A percentile compares a stretch with the other conserved stretches of the same genome.
Evolutionary conservation across 176 grass and related monocot species (phyloP).

Genomic region (Carex cristatella): DNA sequence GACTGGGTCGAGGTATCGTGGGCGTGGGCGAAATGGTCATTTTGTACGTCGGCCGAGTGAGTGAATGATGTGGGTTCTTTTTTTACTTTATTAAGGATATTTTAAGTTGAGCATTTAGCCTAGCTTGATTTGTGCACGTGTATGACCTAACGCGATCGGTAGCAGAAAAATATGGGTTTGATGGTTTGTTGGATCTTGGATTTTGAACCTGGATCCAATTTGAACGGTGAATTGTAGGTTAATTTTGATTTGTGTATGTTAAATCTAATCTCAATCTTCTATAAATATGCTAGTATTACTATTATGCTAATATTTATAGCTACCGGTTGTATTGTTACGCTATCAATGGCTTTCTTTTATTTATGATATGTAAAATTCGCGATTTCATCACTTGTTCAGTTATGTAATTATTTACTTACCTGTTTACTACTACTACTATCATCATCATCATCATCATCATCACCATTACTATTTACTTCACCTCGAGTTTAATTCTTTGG

Average conservation of each 20-base stretch:
- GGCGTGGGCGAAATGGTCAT: slow-evolving; percentile 20
- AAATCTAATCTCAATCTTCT: slow-evolving; percentile 16
- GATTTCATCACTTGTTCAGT: not conserved
- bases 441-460: too few species aligned
- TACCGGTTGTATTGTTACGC: slow-evolving; percentile 21
- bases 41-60: slow-evolving; percentile 4
- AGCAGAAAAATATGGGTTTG: not conserved
- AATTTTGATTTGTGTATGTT: slow-evolving; percentile 24
- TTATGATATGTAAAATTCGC: slow-evolving; percentile 5
- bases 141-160: not conserved
- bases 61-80: slow-evolving; percentile 11
- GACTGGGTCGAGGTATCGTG: slow-evolving; percentile 11
- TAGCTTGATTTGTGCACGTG: slow-evolving; percentile 3
- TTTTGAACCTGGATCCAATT: slow-evolving; percentile 9
- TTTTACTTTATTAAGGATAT: not conserved
- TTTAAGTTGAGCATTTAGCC: slow-evolving; percentile 2
- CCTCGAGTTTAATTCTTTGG: too few species aligned
- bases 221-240: slow-evolving; percentile 12
- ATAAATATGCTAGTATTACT: slow-evolving; percentile 1
- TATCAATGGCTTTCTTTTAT: not conserved
- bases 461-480: too few species aligned
- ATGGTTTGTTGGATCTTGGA: slow-evolving; percentile 14
- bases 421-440: not conserved
- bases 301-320: slow-evolving; percentile 16
- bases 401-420: not conserved